phyloP scores from a whole-genome alignment of 257 asterid species.

The Gardenia jasminoides region DNA sequence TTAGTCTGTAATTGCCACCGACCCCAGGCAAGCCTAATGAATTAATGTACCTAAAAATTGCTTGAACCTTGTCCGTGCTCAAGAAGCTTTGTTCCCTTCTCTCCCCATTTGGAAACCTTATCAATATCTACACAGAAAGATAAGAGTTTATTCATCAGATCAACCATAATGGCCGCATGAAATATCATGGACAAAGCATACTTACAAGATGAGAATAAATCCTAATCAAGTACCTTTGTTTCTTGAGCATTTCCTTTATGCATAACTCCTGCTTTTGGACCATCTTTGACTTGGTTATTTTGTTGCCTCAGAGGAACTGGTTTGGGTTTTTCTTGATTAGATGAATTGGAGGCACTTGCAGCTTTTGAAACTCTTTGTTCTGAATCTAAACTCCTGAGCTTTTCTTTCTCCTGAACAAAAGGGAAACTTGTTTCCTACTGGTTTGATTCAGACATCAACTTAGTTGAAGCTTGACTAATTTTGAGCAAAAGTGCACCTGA shows the following conservation, averaged over 20 bases:
- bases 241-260: conserved; percentile 44
- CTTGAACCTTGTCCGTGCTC: conserved; percentile 58
- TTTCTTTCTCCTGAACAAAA: conserved; percentile 53
- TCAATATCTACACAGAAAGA: conserved; percentile 44
- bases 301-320: conserved; percentile 28
- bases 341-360: conserved; percentile 3
- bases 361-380: background rate
- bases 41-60: conserved; percentile 51
- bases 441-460: background rate
- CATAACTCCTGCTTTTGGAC: conserved; percentile 14
- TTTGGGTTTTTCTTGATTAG: conserved; percentile 26
- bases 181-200: background rate
- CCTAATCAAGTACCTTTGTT: conserved; percentile 46
- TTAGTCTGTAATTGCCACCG: conserved; percentile 60
- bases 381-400: conserved; percentile 27
- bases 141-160: background rate
- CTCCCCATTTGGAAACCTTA: conserved; percentile 88
- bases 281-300: conserved; percentile 24
- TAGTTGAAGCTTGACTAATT: background rate
- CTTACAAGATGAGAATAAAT: background rate
- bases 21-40: conserved; percentile 50
- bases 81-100: conserved; percentile 68
- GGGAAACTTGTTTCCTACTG: background rate
- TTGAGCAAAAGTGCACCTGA: conserved; percentile 41
- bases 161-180: background rate